Conservation (phyloP, 805 yeast genomes). For the Saccharomycopsis malanga region DNA sequence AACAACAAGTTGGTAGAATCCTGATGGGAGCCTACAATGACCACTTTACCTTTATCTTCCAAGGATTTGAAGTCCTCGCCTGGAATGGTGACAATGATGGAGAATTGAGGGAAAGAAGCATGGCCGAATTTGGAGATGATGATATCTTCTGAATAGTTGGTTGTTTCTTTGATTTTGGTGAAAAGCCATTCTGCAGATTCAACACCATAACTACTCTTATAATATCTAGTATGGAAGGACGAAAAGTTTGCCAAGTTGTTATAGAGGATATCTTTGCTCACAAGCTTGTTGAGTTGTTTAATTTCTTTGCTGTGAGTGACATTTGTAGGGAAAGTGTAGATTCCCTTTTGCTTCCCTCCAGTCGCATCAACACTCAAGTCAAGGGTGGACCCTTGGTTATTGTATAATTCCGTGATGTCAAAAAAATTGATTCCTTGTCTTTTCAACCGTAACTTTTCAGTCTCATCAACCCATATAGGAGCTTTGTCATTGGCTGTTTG, state of each 20-base stretch:
- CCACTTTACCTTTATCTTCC: constrained; percentile 31
- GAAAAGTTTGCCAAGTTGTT: constrained; percentile 54
- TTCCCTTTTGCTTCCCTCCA: background rate
- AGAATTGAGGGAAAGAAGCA: constrained; percentile 76
- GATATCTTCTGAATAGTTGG: constrained; percentile 31
- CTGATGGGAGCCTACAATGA: constrained; percentile 87
- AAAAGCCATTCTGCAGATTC: constrained; percentile 68
- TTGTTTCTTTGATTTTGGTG: constrained; percentile 34
- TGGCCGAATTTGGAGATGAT: constrained; percentile 39
- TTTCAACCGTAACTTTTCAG: constrained; percentile 38
- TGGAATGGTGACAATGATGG: constrained; percentile 59
- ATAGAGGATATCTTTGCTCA: constrained; percentile 43
- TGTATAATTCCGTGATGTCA: constrained; percentile 15
- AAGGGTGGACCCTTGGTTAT: background rate
- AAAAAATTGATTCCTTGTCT: constrained; percentile 25
- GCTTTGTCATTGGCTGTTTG: constrained; percentile 25
- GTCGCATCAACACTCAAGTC: background rate
- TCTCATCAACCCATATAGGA: constrained; percentile 31
- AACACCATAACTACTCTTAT: constrained; percentile 63
- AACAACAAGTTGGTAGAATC: constrained; percentile 73
- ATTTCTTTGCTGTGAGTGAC: constrained; percentile 9
- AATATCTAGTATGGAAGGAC: constrained; percentile 69
- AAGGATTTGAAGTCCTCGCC: constrained; percentile 34
- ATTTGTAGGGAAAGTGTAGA: constrained; percentile 11
- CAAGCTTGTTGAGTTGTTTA: constrained; percentile 24